Base-by-base conservation (phyloP, 2,329 filamentous ascomycete species). In the Arthrobotrys entomopaga region DNA sequence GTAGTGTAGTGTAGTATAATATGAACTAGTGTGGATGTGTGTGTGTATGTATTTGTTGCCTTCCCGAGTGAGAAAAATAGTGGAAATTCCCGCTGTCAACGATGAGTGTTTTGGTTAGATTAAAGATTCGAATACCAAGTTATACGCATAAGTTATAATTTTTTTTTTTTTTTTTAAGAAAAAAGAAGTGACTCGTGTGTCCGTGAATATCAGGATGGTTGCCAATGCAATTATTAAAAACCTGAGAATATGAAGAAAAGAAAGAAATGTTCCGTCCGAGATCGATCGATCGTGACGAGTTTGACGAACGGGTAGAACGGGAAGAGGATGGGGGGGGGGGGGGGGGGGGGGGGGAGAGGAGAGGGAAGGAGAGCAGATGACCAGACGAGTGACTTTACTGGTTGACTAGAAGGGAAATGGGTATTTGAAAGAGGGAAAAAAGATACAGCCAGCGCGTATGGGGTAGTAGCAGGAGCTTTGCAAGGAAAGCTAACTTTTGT, bases 291-390 rank as follows among this genome's bases (percentile, higher is more conserved):
- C n/a, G 26, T 26, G 42, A 59, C 20, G 29, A 15, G 20, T 1
- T 2, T 22, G n/a, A n/a, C 29, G 43, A 19, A 46, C 13, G 38
- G 34, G 42, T 53, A 19, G 38, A 24, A 60, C 10, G 1, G 29
- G 29, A 54, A 66, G 40, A 48, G 29, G 49, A 26, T 43, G 48
- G 8, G 20, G 16, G 50, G 34, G 20, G 26, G n/a, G n/a, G n/a
- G n/a, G n/a, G n/a, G n/a, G n/a, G n/a, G n/a, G n/a, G n/a, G 40
- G 38, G 29, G 49, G 29, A 26, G 48, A 6, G 20, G 16, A 40
- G 34, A 15, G 26, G n/a, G 15, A 43, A 20, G 20, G 49, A 46
- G 13, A 46, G 29, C 29, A 34, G 29, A 34, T 34, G 29, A 34
- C 29, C 29, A 5, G 29, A 34, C 29, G 6, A 34, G 29, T 34